Base-by-base conservation (phyloP, 352 stramenopile genomes). In the Pythium guiyangense region DNA sequence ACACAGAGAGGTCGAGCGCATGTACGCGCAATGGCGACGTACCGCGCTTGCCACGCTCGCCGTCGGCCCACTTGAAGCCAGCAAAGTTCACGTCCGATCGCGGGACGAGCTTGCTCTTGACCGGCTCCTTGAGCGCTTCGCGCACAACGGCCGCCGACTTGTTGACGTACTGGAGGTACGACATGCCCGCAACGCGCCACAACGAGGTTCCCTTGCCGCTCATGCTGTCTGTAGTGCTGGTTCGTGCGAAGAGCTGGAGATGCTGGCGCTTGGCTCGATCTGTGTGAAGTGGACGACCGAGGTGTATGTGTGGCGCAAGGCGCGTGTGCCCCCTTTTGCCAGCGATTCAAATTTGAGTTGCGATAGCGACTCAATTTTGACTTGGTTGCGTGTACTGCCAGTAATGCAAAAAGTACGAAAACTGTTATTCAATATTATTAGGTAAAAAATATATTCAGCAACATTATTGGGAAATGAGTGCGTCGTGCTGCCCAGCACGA, bases 151-250 rank as follows among this genome's bases (percentile, higher is more conserved):
- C 57, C 35, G 84, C 84, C 63, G 78, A 90, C 74, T 91, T 79
- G 79, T 94, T 94, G 52, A 87, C 74, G 74, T 94, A 94, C 76
- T 92, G 82, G 62, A 94, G 74, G 76, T 94, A 94, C 55, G 84
- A 94, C 60, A 92, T 68, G 54, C 84, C 84, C 42, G 82, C 82
- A 63, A 87, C 83, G 80, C 84, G 84, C 81, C 84, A 94, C 55
- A 94, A 74, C 71, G 82, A 92, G 47, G 84, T 92, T 73, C 84
- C 84, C 70, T 86, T 89, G 66, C 48, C 72, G 64, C 74, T 79
- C 81, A 91, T 91, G 49, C 44, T 82, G n/a, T 40, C 20, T 35
- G 54, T 54, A 43, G 9, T 6, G 4, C 4, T 34, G 29, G 4
- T 34, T 34, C 4, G 29, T 34, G 29, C 29, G 4, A 34, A 34